Base-by-base conservation (phyloP, 306 rosid species). In the Sicyos baderoa region DNA sequence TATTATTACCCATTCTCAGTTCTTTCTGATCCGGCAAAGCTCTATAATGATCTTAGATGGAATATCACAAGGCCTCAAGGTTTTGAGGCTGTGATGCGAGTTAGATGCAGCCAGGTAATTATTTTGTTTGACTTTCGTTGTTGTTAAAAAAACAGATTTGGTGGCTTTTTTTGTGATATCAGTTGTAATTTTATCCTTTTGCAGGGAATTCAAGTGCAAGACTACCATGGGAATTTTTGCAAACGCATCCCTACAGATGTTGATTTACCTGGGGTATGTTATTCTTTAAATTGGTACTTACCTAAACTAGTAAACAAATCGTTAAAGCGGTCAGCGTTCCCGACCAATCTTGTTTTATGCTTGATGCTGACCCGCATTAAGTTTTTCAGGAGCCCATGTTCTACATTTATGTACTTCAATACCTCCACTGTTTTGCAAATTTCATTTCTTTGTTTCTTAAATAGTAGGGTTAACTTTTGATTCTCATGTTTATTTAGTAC, bases 31-130 rank as follows among this genome's bases (percentile, higher is more conserved):
- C 75, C 96, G 22, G 99, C 97, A 61, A 93, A 84, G 82, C 97
- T 93, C 63, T 93, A 88, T 84, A 93, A 93, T 75, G 99, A 93
- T 83, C 97, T 93, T 73, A 86, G 97, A 85, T 93, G 99, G 99
- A 93, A 90, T 74, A 79, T 93, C 73, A 85, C 94, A 67, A 90
- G 99, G 79, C 97, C 99, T 58, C 99, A 93, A 84, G 99, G 99
- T 71, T 88, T 88, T 76, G 97, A 93, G 80, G 97, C 97, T 57
- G 97, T 93, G 53, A 93, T 93, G 99, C 96, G 99, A 75, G 96
- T 93, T 71, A 78, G 99, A 78, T 93, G 99, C 84, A 93, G 97
- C 85, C 99, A 93, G 99, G 99, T 90, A 81, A 61, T 64, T 54
- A 59, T 23, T 18, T 22, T 59, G 9, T 51, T 32, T 5, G 29